Base-by-base conservation (phyloP, 768 basidiomycete genomes). In the Brasilioporus rufonigricans region DNA sequence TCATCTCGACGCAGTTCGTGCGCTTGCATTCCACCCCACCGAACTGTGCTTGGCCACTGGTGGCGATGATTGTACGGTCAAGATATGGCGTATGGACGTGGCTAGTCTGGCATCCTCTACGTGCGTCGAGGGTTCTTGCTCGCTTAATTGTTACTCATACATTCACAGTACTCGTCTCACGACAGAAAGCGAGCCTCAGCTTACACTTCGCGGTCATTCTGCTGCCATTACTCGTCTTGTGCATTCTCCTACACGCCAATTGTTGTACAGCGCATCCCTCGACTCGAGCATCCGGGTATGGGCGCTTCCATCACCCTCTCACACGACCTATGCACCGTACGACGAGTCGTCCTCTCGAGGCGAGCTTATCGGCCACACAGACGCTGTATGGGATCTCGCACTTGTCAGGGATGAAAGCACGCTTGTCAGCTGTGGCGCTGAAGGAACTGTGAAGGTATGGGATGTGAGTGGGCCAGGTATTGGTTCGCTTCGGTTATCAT, bases 311-410 rank as follows among this genome's bases (percentile, higher is more conserved):
- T 61, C 80, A 9, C 73, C 80, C 4, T 78, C 84, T 33, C 89
- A 93, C 71, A 90, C 92, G 49, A 92, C 94, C 16, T 99, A 98
- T 71, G 89, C 91, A 1, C 87, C 93, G 0, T 93, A 91, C 68
- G 94, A 98, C 62, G 81, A 89, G 46, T 85, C 84, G 0, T 80
- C 87, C 5, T 79, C 84, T 27, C 80, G 89, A 35, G 88, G 88
- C 32, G 86, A 89, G 60, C 80, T 98, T 27, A 85, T 95, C 29
- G 93, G 95, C 4, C 93, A 97, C 69, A 92, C 93, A 5, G 95
- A 99, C 67, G 93, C 93, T 6, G 89, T 98, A 24, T 99, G 97
- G 97, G 97, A 94, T 67, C 76, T 98, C 48, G 87, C 90, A 11
- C 81, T 96, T 21, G 82, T 93, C 26, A 80, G 90, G 51, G 88